A percentile compares a stretch with the other conserved stretches of the same genome.
phyloP scores from a whole-genome alignment of 106 monocot species.

The Posidonia australis region DNA sequence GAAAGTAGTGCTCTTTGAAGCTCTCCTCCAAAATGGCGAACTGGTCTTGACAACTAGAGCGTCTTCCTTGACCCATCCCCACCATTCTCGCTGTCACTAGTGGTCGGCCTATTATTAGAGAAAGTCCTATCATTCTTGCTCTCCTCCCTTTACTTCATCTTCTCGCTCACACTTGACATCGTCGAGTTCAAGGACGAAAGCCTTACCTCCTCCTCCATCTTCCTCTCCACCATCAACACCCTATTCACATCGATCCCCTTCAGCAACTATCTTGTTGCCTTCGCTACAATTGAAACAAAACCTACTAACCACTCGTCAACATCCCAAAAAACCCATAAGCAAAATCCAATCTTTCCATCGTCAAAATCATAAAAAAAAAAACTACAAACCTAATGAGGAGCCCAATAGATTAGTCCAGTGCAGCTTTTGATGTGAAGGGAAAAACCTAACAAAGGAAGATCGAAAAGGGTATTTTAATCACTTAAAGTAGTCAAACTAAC shows the following conservation, averaged over 20 bases:
- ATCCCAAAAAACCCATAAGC: not conserved
- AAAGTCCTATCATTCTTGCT: conserved; percentile 1
- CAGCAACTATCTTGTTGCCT: not conserved
- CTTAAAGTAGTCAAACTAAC: too few relatives aligned
- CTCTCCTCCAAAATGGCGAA: conserved; percentile 18
- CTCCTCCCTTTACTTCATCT: not conserved
- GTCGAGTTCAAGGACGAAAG: conserved; percentile 9
- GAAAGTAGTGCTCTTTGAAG: conserved; percentile 17
- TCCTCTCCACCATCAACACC: not conserved
- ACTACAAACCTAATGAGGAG: not conserved
- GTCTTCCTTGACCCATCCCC: conserved; percentile 15
- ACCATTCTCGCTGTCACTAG: conserved; percentile 9
- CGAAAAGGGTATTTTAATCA: too few relatives aligned
- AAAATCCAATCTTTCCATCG: not conserved
- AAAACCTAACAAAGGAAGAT: too few relatives aligned
- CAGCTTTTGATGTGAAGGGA: not conserved
- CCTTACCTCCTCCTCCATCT: conserved; percentile 1
- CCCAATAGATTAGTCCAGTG: not conserved
- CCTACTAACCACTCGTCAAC: too few relatives aligned
- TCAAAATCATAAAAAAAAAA: too few relatives aligned
- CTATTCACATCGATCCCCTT: conserved; percentile 23
- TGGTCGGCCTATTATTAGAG: not conserved
- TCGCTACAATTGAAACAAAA: not conserved
- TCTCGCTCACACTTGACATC: conserved; percentile 13
- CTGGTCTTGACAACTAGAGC: conserved; percentile 16